phyloP scores from a whole-genome alignment of 2,329 filamentous ascomycete species.

The Aureobasidium melanogenum region DNA sequence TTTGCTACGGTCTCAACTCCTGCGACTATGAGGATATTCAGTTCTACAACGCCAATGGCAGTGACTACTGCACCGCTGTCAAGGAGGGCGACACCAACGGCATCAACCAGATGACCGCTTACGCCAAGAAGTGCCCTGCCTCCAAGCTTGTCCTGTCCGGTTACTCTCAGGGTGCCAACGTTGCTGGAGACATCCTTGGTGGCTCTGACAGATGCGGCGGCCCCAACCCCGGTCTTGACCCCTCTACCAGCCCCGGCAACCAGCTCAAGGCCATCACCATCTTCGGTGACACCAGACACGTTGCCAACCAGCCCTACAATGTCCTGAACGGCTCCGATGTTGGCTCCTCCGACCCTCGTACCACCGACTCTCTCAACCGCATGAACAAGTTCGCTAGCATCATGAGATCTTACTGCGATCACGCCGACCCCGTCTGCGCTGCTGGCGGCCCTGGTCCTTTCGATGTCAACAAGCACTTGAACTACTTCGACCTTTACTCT shows the following conservation, averaged over 20 bases:
- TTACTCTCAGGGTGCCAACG: constrained; percentile 25
- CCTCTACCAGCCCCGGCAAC: constrained; percentile 12
- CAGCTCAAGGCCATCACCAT: constrained; percentile 18
- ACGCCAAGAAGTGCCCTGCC: constrained; percentile 16
- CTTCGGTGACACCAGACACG: constrained; percentile 25
- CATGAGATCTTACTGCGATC: constrained; percentile 29
- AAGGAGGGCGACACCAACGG: constrained; percentile 24
- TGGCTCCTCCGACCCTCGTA: constrained; percentile 24
- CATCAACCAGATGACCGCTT: neutral
- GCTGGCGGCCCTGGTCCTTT: constrained; percentile 22
- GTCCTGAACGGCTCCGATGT: constrained; percentile 18
- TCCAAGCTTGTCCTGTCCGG: constrained; percentile 21
- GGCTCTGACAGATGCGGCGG: constrained; percentile 28
- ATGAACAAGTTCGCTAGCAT: constrained; percentile 14
- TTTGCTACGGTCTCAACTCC: constrained; percentile 17
- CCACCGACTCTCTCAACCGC: constrained; percentile 14
- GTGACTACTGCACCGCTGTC: constrained; percentile 32
- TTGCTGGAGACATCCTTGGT: constrained; percentile 20
- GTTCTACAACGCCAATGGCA: constrained; percentile 14
- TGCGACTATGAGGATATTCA: constrained; percentile 19
- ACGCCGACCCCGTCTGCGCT: constrained; percentile 28
- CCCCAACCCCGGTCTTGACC: constrained; percentile 30
- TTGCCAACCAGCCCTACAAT: constrained; percentile 23
- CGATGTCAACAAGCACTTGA: constrained; percentile 26
- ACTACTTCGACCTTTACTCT: constrained; percentile 30